These are phyloP conservation scores for Dictyostelium capitatum DNA, from an alignment of 78 protist species.

Conservation along the genomic window DNA sequence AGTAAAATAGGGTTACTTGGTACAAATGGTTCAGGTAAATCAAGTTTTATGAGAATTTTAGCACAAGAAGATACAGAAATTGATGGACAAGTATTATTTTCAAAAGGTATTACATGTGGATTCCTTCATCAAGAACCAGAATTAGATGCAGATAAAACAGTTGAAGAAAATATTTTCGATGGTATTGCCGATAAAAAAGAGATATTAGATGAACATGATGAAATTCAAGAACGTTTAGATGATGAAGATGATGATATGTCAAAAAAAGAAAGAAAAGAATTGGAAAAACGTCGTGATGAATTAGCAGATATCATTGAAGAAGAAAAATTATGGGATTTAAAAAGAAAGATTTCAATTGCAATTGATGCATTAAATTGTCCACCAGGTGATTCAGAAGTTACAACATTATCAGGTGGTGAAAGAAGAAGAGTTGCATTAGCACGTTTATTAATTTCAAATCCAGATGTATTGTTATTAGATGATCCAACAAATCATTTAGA, in stretches of 20 bases:
- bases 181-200: conserved; percentile 72
- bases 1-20: conserved; percentile 85
- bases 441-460: conserved; percentile 76
- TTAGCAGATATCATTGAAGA: conserved; percentile 20
- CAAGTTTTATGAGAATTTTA: conserved; percentile 73
- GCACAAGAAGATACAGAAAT: conserved; percentile 81
- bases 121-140: conserved; percentile 85
- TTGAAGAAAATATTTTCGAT: conserved; percentile 77
- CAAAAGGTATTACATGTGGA: conserved; percentile 68
- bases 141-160: conserved; percentile 65
- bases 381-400: conserved; percentile 44
- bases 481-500: conserved; percentile 92
- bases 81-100: conserved; percentile 74
- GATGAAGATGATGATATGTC: not conserved
- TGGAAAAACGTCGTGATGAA: not conserved
- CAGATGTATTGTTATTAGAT: conserved; percentile 84
- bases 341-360: conserved; percentile 79
- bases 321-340: conserved; percentile 68
- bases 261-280: not conserved
- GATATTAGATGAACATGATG: conserved; percentile 77
- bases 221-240: conserved; percentile 12
- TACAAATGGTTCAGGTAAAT: conserved; percentile 84
- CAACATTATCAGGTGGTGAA: conserved; percentile 83
- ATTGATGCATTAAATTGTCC: conserved; percentile 83
- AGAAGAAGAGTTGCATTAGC: conserved; percentile 86